A percentile compares a stretch with the other conserved stretches of the same genome.
Evolutionary conservation across 352 stramenopile species (phyloP).

Genomic region (Paralagenidium karlingii): DNA sequence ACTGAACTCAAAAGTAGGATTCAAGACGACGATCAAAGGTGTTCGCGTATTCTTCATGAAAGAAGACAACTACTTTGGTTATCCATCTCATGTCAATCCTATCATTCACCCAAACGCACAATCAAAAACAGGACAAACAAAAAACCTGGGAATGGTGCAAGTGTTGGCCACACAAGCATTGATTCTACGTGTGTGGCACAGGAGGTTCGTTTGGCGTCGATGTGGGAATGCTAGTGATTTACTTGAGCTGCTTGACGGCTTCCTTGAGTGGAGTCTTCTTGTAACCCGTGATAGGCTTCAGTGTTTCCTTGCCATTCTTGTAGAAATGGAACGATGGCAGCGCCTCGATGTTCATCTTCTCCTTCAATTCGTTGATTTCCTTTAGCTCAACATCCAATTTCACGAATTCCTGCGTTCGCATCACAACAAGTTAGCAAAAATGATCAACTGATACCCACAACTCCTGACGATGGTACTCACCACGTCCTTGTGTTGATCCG

Average conservation of each 20-base stretch:
- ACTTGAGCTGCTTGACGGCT: constrained; percentile 38
- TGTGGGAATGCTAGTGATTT: no score
- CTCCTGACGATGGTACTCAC: constrained; percentile 6
- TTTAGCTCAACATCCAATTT: constrained; percentile 64
- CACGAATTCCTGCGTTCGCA: constrained; percentile 31
- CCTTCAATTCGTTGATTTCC: constrained; percentile 63
- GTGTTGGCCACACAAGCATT: no score
- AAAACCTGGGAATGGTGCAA: no score
- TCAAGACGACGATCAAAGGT: no score
- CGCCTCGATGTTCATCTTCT: constrained; percentile 51
- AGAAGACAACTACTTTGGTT: no score
- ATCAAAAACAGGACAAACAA: no score
- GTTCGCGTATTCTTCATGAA: no score
- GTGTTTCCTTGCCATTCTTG: constrained; percentile 68
- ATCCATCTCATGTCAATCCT: no score
- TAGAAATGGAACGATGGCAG: constrained; percentile 82
- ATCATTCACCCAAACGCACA: no score
- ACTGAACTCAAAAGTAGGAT: no score
- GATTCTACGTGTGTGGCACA: no score
- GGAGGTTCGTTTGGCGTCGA: no score
- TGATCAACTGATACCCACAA: not conserved
- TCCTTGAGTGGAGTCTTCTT: constrained; percentile 76
- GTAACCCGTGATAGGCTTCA: constrained; percentile 61
- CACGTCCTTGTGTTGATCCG: constrained; percentile 44
- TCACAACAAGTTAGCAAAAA: not conserved